These are phyloP conservation scores for Ceratocystis diversiconidia DNA, from an alignment of 2,329 filamentous ascomycete species.

Conservation along the genomic window DNA sequence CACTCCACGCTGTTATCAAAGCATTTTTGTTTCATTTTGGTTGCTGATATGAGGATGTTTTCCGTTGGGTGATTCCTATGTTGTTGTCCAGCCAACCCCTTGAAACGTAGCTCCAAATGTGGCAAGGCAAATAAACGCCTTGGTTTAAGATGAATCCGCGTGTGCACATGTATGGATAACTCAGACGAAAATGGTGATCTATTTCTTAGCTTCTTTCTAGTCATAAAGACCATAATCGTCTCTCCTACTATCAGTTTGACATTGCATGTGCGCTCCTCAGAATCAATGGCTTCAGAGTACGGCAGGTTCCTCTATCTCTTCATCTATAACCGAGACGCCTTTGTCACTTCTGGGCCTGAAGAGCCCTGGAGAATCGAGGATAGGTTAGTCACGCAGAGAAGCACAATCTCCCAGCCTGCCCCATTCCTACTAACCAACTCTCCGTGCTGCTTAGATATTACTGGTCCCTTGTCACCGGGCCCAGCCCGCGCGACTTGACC, in stretches of 20 bases:
- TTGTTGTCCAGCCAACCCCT: not conserved
- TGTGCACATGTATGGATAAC: not conserved
- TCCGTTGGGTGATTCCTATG: not conserved
- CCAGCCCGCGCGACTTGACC: not conserved
- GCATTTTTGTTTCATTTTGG: not conserved
- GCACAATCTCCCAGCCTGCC: no score
- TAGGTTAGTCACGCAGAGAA: not conserved
- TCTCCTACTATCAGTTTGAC: not conserved
- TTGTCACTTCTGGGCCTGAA: not conserved
- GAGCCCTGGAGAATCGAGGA: not conserved
- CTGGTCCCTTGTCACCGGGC: constrained; percentile 5
- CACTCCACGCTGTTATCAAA: not conserved
- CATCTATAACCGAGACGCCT: not conserved
- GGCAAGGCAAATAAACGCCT: not conserved
- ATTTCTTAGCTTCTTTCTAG: not conserved
- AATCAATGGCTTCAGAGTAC: constrained; percentile 2
- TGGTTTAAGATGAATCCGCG: not conserved
- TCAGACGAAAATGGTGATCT: not conserved
- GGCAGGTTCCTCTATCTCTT: constrained; percentile 7
- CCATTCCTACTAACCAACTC: not conserved
- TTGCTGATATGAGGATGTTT: not conserved
- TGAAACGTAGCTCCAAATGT: not conserved
- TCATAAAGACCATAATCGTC: not conserved
- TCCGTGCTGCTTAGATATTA: not conserved
- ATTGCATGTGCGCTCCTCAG: not conserved